These are phyloP conservation scores for Medicago lupulina DNA, from an alignment of 306 rosid genomes.

Conservation along the genomic window DNA sequence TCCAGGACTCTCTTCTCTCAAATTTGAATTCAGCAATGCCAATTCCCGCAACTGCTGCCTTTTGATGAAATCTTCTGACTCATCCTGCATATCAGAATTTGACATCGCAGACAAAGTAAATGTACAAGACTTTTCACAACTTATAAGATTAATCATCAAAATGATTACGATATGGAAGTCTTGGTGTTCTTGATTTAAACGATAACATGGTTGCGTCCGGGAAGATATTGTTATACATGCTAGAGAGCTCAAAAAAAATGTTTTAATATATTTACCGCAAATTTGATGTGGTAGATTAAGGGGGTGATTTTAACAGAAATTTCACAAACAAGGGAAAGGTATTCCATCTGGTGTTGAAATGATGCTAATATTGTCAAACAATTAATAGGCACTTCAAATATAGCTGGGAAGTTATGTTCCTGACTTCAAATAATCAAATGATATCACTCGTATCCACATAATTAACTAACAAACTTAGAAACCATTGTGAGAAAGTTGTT, in stretches of 20 bases:
- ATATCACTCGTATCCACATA: neutral
- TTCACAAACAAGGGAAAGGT: constrained; percentile 17
- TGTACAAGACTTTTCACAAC: constrained; percentile 11
- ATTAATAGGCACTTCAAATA: neutral
- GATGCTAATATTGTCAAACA: neutral
- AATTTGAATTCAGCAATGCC: constrained; percentile 83
- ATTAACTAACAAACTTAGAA: constrained; percentile 24
- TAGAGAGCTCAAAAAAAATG: constrained; percentile 11
- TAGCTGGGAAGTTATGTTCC: constrained; percentile 4
- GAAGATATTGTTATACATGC: constrained; percentile 3
- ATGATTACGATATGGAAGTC: constrained; percentile 8
- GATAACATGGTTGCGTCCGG: constrained; percentile 30
- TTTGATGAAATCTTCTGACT: constrained; percentile 80
- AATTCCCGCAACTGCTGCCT: constrained; percentile 90
- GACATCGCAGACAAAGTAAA: constrained; percentile 30
- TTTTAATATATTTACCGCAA: constrained; percentile 7
- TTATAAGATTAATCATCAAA: constrained; percentile 8
- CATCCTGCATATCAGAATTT: constrained; percentile 66
- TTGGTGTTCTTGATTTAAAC: constrained; percentile 16
- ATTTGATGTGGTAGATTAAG: constrained; percentile 18
- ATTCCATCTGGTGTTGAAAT: too few species aligned
- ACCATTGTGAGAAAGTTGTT: neutral
- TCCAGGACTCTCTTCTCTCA: constrained; percentile 92
- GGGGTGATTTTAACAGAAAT: constrained; percentile 26
- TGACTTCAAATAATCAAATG: constrained; percentile 19